Evolutionary conservation across 495 filamentous ascomycete genomes (phyloP).

Genomic region (Neurospora sp.): DNA sequence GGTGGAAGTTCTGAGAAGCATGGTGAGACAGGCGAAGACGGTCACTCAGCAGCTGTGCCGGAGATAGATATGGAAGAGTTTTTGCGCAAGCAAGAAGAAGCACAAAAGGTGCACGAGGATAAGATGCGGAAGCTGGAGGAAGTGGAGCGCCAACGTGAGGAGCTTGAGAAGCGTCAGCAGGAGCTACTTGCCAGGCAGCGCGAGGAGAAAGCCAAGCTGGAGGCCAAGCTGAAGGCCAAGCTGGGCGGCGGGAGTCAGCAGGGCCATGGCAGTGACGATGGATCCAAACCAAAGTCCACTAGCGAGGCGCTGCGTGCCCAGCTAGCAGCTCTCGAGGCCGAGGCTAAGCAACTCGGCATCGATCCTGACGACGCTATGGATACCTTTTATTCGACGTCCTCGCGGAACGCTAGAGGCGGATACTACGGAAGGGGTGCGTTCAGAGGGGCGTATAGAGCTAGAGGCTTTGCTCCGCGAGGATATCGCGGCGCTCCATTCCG

Average conservation of each 20-base stretch:
- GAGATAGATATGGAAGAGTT: constrained; percentile 74
- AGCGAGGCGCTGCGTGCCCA: constrained; percentile 61
- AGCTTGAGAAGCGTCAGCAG: constrained; percentile 66
- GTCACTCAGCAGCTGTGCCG: constrained; percentile 31
- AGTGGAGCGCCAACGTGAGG: constrained; percentile 57
- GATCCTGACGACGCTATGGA: constrained; percentile 42
- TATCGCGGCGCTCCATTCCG: constrained; percentile 18
- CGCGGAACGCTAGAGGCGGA: constrained; percentile 22
- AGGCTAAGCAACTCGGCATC: constrained; percentile 72
- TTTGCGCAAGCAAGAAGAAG: constrained; percentile 62
- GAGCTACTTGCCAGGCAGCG: constrained; percentile 64
- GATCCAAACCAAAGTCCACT: constrained; percentile 24
- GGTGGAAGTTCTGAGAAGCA: constrained; percentile 11
- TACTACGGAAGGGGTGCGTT: constrained; percentile 33
- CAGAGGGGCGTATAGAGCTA: constrained; percentile 33
- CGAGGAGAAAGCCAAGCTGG: constrained; percentile 64
- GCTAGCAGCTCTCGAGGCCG: constrained; percentile 71
- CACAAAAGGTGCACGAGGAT: constrained; percentile 69
- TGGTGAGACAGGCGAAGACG: constrained; percentile 7
- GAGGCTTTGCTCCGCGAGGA: constrained; percentile 37
- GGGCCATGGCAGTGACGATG: constrained; percentile 8
- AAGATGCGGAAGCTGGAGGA: constrained; percentile 65
- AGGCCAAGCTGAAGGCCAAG: constrained; percentile 42
- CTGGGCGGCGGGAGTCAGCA: constrained; percentile 1
- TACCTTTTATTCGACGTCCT: constrained; percentile 29